phyloP scores from a whole-genome alignment of 345 rosid species.

The Fremontodendron californicum region DNA sequence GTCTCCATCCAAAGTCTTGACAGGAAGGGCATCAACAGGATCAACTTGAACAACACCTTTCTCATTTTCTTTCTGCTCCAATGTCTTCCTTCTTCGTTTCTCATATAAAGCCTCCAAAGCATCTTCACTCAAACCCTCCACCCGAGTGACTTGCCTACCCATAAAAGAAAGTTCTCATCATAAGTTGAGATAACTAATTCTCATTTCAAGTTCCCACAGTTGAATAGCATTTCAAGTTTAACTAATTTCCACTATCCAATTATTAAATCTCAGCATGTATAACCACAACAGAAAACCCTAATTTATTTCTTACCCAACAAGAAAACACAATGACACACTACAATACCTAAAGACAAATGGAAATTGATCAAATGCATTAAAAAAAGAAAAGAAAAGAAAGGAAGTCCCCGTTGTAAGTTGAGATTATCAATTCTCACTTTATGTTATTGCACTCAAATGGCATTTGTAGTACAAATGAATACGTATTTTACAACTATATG shows the following conservation, averaged over 20 bases:
- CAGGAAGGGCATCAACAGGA: constrained; percentile 80
- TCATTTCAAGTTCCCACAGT: neutral
- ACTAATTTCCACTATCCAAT: neutral
- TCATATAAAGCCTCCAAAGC: constrained; percentile 75
- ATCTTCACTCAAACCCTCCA: constrained; percentile 54
- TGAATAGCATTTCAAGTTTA: neutral
- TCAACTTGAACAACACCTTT: constrained; percentile 39
- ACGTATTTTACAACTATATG: neutral
- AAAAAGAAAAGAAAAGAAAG: neutral
- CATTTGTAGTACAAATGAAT: neutral
- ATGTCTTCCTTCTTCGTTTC: constrained; percentile 46
- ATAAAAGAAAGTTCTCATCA: neutral
- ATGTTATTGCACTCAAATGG: neutral
- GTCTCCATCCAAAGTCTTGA: constrained; percentile 75
- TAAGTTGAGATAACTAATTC: neutral
- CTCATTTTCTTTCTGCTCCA: constrained; percentile 37
- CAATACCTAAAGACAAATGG: neutral
- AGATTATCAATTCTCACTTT: neutral
- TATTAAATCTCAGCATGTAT: neutral
- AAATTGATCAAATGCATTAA: neutral
- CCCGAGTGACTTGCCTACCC: constrained; percentile 62
- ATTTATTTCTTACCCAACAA: neutral
- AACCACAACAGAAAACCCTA: neutral
- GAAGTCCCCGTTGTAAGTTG: neutral
- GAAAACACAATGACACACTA: neutral